Percentiles rank a stretch among this genome's conserved stretches.
Conservation (phyloP, 2,329 filamentous ascomycete species). For the Venturia pyrina region DNA sequence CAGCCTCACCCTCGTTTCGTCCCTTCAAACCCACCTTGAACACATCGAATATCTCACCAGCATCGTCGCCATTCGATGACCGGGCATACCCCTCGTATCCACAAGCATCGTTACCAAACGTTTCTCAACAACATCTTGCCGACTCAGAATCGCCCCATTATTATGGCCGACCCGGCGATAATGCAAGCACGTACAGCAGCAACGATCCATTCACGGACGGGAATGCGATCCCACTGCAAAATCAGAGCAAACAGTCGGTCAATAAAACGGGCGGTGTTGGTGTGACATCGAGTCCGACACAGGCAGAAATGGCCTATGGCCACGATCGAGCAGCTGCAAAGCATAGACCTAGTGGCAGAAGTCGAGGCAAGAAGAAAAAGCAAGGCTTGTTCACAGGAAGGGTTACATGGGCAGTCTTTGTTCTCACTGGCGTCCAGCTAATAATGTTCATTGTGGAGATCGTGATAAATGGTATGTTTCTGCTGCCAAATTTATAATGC, state of each 20-base stretch:
- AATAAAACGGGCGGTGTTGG: constrained; percentile 19
- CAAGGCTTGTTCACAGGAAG: constrained; percentile 47
- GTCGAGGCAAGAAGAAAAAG: constrained; percentile 27
- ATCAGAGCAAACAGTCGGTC: constrained; percentile 26
- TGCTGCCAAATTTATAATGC: neutral
- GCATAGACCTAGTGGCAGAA: constrained; percentile 17
- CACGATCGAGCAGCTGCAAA: constrained; percentile 16
- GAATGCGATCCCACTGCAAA: constrained; percentile 38
- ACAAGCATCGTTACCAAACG: constrained; percentile 28
- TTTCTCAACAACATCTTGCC: constrained; percentile 38
- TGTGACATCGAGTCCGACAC: constrained; percentile 22
- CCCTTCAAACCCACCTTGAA: constrained; percentile 25
- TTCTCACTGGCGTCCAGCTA: constrained; percentile 66
- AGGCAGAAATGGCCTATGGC: constrained; percentile 29
- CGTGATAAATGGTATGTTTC: constrained; percentile 62
- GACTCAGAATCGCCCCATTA: constrained; percentile 37
- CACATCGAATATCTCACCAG: constrained; percentile 16
- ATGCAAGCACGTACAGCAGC: constrained; percentile 25
- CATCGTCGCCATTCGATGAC: constrained; percentile 54
- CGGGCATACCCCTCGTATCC: constrained; percentile 49
- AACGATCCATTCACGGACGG: constrained; percentile 38
- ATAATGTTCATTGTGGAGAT: constrained; percentile 84
- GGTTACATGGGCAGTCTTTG: constrained; percentile 72
- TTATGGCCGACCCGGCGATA: constrained; percentile 19
- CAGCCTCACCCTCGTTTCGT: constrained; percentile 19